Conservation (phyloP, 805 yeast species). For the Candida morakotiae region DNA sequence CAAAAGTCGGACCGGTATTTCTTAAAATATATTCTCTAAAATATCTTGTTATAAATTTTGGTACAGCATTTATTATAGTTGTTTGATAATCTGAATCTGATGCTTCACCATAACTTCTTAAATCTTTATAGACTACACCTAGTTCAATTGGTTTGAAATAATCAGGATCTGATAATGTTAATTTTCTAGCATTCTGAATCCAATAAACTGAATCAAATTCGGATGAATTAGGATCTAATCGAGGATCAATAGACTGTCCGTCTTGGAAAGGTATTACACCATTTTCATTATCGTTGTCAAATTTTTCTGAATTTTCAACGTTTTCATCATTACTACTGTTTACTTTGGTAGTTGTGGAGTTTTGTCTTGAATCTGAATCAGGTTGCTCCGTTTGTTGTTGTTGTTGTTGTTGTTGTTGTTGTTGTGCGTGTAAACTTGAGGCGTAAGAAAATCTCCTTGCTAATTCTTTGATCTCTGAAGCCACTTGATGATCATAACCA, state of each 20-base stretch:
- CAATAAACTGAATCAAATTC: conserved; percentile 57
- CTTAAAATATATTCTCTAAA: conserved; percentile 11
- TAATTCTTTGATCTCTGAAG: not conserved
- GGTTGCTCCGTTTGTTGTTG: not conserved
- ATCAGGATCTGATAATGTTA: conserved; percentile 51
- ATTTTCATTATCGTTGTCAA: too few species aligned
- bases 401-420: not conserved
- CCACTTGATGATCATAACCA: not conserved
- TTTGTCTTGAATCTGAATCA: not conserved
- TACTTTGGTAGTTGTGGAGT: not conserved
- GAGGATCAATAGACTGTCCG: conserved; percentile 19
- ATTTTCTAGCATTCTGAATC: conserved; percentile 60
- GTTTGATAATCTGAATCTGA: conserved; percentile 65
- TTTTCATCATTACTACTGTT: not conserved
- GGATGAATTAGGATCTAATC: conserved; percentile 55
- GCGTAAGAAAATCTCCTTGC: not conserved
- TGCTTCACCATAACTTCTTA: conserved; percentile 62
- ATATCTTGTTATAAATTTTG: conserved; percentile 17
- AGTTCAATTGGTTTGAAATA: conserved; percentile 57
- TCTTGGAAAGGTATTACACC: conserved; percentile 2
- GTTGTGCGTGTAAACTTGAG: not conserved
- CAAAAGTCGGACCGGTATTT: conserved; percentile 20
- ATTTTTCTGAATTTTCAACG: not conserved
- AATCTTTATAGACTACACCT: conserved; percentile 55
- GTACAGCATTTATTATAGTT: conserved; percentile 44